phyloP scores from a whole-genome alignment of 306 rosid genomes.

The Medicago lupulina region DNA sequence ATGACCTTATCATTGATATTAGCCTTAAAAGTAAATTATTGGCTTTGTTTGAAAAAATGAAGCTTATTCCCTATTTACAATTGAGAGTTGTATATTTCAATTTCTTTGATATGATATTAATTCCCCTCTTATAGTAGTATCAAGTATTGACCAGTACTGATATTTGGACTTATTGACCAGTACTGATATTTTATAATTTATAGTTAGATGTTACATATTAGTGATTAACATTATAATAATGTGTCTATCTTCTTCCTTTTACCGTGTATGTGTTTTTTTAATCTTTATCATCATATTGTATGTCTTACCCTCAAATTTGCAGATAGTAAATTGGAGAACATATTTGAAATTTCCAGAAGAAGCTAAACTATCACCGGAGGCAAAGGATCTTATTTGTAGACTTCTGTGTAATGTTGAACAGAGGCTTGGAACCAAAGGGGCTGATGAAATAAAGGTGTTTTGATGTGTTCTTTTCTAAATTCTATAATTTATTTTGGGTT shows the following conservation, averaged over 20 bases:
- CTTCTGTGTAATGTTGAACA: slow-evolving; percentile 93
- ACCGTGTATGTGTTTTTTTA: slow-evolving; percentile 16
- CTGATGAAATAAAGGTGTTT: slow-evolving; percentile 98
- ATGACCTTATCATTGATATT: slow-evolving; percentile 3
- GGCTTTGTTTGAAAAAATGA: slow-evolving; percentile 11
- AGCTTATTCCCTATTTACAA: not conserved
- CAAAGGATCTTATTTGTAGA: slow-evolving; percentile 87
- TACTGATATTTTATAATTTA: slow-evolving; percentile 16
- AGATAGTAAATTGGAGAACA: slow-evolving; percentile 98
- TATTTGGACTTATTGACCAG: too few relatives aligned
- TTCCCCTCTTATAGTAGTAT: slow-evolving; percentile 3
- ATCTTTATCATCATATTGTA: slow-evolving; percentile 21
- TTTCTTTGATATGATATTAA: slow-evolving; percentile 14
- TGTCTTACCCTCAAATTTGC: slow-evolving; percentile 47
- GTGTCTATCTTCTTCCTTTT: slow-evolving; percentile 6
- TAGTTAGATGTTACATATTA: not conserved
- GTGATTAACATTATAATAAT: slow-evolving; percentile 11
- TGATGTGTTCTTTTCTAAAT: slow-evolving; percentile 68
- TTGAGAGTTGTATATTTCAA: slow-evolving; percentile 4
- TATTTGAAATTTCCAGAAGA: slow-evolving; percentile 98
- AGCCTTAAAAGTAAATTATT: not conserved
- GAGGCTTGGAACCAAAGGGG: slow-evolving; percentile 97
- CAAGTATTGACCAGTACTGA: too few relatives aligned
- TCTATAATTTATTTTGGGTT: slow-evolving; percentile 40
- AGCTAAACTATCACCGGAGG: slow-evolving; percentile 88